Evolutionary conservation across 1,139 yeast genomes (phyloP), one percentile per base, ranked within the genome.

Genomic region (Saccharomyces hybrid): DNA sequence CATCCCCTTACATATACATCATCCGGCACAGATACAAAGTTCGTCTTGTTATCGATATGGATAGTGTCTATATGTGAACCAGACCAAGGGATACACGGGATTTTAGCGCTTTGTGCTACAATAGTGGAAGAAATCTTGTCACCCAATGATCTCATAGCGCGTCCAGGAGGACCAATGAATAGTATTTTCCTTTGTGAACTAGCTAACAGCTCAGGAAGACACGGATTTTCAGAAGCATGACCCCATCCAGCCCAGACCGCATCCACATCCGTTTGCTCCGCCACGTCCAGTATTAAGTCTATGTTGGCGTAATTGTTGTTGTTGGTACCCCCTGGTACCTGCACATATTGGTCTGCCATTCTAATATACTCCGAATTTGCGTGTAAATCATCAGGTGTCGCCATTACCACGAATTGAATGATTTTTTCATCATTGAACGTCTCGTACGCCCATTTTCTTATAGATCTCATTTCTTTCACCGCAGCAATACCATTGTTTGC

Each of bases 231-330:
- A 26, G 97, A 88, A 38, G 99, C 99, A 72, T 95, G 99, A 65
- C 99, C 99, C 98, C 98, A 87, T 64, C 99, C 99, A 34, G 99
- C 99, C 99, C 99, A 93, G 57, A 93, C 99, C 27, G 99, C 99
- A 71, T 93, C 96, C 56, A 88, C 98, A 62, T 89, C 82, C 52
- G 96, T 86, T 75, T 97, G 86, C 76, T 93, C 98, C 47, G 99
- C 99, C 55, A 93, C 78, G 68, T 93, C 99, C 51, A 93, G 97
- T 72, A 93, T 93, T 61, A 93, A 79, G 64, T 93, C 99, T 59
- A 93, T 99, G 69, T 93, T 93, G 66, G 99, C 99, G 70, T 91
- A 91, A 74, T 93, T 93, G 75, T 93, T 93, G 77, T 93, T 93
- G 75, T 95, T 95, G 56, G 98, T 93, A 54, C 99, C 99, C 67